phyloP scores from a whole-genome alignment of 768 basidiomycete species.

The Kwoniella mangroviensis region DNA sequence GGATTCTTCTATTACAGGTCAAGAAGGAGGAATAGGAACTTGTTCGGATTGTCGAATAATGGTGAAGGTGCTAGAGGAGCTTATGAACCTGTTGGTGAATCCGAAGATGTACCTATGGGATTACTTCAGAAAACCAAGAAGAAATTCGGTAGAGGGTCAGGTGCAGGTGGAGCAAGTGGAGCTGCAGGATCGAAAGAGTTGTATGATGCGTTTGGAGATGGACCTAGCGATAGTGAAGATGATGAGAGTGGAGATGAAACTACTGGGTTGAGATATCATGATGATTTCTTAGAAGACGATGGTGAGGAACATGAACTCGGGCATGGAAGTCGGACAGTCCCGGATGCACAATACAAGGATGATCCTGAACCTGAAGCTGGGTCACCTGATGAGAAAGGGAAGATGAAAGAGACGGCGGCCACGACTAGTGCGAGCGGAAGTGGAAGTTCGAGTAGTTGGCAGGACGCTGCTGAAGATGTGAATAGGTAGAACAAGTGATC shows the following conservation, averaged over 20 bases:
- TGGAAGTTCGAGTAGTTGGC: slow-evolving; percentile 44
- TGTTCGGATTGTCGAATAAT: slow-evolving; percentile 64
- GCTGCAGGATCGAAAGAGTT: slow-evolving; percentile 75
- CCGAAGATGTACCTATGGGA: slow-evolving; percentile 78
- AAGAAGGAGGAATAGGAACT: slow-evolving; percentile 57
- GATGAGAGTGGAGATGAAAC: slow-evolving; percentile 66
- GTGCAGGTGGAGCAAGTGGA: slow-evolving; percentile 41
- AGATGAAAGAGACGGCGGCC: slow-evolving; percentile 7
- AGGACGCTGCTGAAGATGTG: slow-evolving; percentile 51
- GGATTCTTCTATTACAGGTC: slow-evolving; percentile 81
- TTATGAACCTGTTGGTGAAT: slow-evolving; percentile 47
- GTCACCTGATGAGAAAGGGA: slow-evolving; percentile 16
- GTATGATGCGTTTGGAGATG: slow-evolving; percentile 96
- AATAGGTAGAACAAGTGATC: not conserved
- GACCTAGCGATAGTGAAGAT: slow-evolving; percentile 68
- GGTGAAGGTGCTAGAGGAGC: slow-evolving; percentile 51
- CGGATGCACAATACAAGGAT: slow-evolving; percentile 28
- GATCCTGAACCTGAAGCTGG: slow-evolving; percentile 24
- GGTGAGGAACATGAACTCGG: slow-evolving; percentile 56
- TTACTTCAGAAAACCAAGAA: slow-evolving; percentile 63
- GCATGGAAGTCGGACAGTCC: not conserved
- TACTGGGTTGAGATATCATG: slow-evolving; percentile 73
- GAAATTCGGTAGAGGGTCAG: slow-evolving; percentile 55
- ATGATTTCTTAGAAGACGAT: slow-evolving; percentile 82
- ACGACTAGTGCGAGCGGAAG: slow-evolving; percentile 26